These are phyloP conservation scores for Rhodotorula mucilaginosa DNA, from an alignment of 1,284 basidiomycete genomes.

Conservation along the genomic window DNA sequence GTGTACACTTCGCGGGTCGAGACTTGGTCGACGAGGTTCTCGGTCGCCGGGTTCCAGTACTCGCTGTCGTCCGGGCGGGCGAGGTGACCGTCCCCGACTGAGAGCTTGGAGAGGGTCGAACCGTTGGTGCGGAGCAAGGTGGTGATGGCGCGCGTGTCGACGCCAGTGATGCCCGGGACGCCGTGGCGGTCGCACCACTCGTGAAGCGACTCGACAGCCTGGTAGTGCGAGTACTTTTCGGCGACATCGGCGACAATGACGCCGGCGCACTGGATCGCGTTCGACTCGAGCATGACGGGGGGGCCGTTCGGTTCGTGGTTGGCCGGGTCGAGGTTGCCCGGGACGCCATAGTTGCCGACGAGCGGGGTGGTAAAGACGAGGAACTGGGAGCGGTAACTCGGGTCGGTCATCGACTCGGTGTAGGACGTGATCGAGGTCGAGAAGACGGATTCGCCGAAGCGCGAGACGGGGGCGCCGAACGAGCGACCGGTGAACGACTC, in stretches of 20 bases:
- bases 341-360: slow-evolving; percentile 98
- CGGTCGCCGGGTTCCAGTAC: slow-evolving; percentile 86
- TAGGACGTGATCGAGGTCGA: slow-evolving; percentile 98
- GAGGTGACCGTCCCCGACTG: slow-evolving; percentile 71
- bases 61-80: slow-evolving; percentile 61
- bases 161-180: slow-evolving; percentile 90
- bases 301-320: slow-evolving; percentile 72
- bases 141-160: slow-evolving; percentile 96
- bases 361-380: slow-evolving; percentile 97
- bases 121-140: slow-evolving; percentile 91
- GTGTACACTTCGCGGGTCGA: slow-evolving; percentile 83
- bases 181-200: slow-evolving; percentile 89
- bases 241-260: slow-evolving; percentile 93
- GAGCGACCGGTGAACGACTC: slow-evolving; percentile 84
- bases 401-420: slow-evolving; percentile 99
- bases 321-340: slow-evolving; percentile 59
- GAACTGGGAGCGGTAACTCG: slow-evolving; percentile 96
- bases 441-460: slow-evolving; percentile 97
- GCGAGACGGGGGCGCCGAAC: slow-evolving; percentile 84
- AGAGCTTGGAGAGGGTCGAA: slow-evolving; percentile 89
- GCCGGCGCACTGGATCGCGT: slow-evolving; percentile 84
- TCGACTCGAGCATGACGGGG: slow-evolving; percentile 71
- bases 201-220: slow-evolving; percentile 86
- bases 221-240: slow-evolving; percentile 90
- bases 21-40: slow-evolving; percentile 90